These are phyloP conservation scores for Fermentozyma sake DNA, from an alignment of 1,139 yeast genomes.

Conservation along the genomic window DNA sequence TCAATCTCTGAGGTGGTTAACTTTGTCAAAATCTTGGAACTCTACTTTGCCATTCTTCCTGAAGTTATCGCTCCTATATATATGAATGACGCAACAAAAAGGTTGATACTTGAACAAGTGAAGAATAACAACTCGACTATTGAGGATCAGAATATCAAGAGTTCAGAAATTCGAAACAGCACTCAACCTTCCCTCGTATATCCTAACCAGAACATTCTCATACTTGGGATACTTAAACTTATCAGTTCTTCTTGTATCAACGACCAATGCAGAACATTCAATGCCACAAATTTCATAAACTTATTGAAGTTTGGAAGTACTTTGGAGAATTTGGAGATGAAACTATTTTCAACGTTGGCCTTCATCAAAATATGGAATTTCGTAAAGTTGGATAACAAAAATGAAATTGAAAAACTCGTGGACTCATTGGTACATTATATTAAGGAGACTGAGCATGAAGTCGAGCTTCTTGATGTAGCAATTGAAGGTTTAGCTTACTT, in stretches of 20 bases:
- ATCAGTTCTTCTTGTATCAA: slow-evolving; percentile 33
- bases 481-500: slow-evolving; percentile 48
- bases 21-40: slow-evolving; percentile 16
- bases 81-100: slow-evolving; percentile 15
- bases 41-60: slow-evolving; percentile 25
- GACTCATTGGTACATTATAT: slow-evolving; percentile 5
- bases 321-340: slow-evolving; percentile 13
- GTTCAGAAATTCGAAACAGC: no score
- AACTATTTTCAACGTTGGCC: slow-evolving; percentile 29
- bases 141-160: slow-evolving; percentile 4
- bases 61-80: slow-evolving; percentile 18
- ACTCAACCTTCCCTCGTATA: no score
- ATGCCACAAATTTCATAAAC: slow-evolving; percentile 24
- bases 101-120: slow-evolving; percentile 14
- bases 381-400: slow-evolving; percentile 23
- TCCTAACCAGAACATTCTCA: slow-evolving; percentile 10
- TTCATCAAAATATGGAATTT: slow-evolving; percentile 44
- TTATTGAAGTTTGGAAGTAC: slow-evolving; percentile 13
- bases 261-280: slow-evolving; percentile 32
- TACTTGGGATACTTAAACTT: slow-evolving; percentile 19
- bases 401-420: slow-evolving; percentile 4
- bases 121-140: no score
- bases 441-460: slow-evolving; percentile 5
- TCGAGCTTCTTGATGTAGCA: slow-evolving; percentile 16
- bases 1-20: slow-evolving; percentile 16